Conservation (phyloP, 2,329 filamentous ascomycete genomes). For the Stemphylium vesicarium region DNA sequence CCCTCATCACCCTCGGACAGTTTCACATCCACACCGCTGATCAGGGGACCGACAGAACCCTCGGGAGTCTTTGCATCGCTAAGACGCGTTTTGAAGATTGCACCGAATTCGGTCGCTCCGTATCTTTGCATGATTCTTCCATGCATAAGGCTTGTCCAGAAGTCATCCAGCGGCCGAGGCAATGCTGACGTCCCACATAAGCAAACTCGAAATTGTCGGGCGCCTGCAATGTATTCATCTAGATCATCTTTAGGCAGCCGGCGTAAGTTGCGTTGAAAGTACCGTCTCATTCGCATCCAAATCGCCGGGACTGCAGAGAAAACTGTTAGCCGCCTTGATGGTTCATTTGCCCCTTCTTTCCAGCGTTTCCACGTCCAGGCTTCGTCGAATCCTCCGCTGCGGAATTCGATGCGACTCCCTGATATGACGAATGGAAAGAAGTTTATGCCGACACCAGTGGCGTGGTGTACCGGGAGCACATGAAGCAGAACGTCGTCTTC, state of each 20-base stretch:
- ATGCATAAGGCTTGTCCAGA: conserved; percentile 56
- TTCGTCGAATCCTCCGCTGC: conserved; percentile 46
- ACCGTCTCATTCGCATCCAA: conserved; percentile 45
- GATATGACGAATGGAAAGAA: conserved; percentile 46
- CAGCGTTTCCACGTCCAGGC: conserved; percentile 46
- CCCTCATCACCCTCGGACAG: conserved; percentile 56
- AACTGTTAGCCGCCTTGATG: conserved; percentile 35
- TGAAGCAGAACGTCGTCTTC: conserved; percentile 45
- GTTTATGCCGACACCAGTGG: conserved; percentile 45
- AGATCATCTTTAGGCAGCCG: conserved; percentile 37
- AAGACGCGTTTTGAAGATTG: conserved; percentile 52
- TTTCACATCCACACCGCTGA: conserved; percentile 50
- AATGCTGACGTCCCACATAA: conserved; percentile 58
- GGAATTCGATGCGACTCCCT: conserved; percentile 45
- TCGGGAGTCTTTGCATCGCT: conserved; percentile 37
- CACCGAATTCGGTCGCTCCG: conserved; percentile 54
- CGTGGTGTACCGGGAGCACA: conserved; percentile 46
- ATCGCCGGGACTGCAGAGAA: conserved; percentile 49
- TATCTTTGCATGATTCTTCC: conserved; percentile 54
- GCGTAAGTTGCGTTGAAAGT: conserved; percentile 46
- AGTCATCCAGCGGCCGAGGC: conserved; percentile 58
- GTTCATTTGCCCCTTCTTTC: conserved; percentile 36
- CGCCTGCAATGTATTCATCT: conserved; percentile 53
- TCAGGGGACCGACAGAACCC: conserved; percentile 46
- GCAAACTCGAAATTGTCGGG: conserved; percentile 50